Conservation (phyloP, 257 asterid species). For the Rehmannia glutinosa region DNA sequence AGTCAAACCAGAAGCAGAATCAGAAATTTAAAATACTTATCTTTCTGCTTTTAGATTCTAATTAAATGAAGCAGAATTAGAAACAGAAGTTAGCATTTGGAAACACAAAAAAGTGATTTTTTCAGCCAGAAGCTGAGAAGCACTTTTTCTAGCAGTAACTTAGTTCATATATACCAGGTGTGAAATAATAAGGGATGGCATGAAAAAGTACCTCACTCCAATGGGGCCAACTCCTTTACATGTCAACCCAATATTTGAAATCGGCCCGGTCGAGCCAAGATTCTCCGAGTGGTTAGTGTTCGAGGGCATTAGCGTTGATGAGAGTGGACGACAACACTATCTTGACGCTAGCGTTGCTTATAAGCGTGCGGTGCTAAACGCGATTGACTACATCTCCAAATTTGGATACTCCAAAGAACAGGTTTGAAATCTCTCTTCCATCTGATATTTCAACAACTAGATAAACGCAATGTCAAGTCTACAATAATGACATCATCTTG, state of each 20-base stretch:
- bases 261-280: conserved; percentile 88
- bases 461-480: no score
- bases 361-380: conserved; percentile 93
- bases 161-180: conserved; percentile 39
- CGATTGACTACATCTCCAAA: conserved; percentile 74
- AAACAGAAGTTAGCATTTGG: no score
- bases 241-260: conserved; percentile 93
- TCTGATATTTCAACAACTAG: no score
- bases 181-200: conserved; percentile 85
- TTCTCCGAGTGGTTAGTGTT: conserved; percentile 96
- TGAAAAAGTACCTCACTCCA: conserved; percentile 93
- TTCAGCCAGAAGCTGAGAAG: no score
- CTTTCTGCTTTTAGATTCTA: no score
- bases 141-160: no score
- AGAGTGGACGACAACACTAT: conserved; percentile 83
- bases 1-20: no score
- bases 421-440: no score
- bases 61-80: no score
- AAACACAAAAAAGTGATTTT: no score
- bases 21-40: no score
- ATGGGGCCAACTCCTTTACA: conserved; percentile 92
- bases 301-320: conserved; percentile 96
- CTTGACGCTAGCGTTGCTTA: conserved; percentile 86
- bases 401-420: conserved; percentile 96
- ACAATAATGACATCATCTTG: no score